Evolutionary conservation across 345 rosid species (phyloP).

Genomic region (Eutrema japonicum): DNA sequence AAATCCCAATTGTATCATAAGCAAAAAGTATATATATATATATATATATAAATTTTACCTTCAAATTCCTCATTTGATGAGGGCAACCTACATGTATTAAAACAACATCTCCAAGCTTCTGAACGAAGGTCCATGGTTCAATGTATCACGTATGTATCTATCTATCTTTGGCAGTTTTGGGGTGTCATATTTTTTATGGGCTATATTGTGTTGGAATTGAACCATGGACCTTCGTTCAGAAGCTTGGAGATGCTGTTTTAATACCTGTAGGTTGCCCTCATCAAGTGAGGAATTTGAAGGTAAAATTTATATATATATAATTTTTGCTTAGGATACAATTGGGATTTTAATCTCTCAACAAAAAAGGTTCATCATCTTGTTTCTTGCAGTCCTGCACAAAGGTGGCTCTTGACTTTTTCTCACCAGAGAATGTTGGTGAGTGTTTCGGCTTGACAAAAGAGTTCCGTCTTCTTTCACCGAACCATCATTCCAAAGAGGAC

Average conservation of each 20-base stretch:
- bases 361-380: neutral
- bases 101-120: no score
- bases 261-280: slow-evolving; percentile 48
- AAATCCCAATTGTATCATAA: no score
- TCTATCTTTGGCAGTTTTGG: neutral
- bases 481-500: slow-evolving; percentile 63
- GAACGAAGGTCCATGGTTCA: no score
- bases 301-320: neutral
- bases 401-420: slow-evolving; percentile 69
- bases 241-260: slow-evolving; percentile 45
- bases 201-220: slow-evolving; percentile 38
- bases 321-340: slow-evolving; percentile 1
- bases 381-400: slow-evolving; percentile 64
- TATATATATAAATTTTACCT: no score
- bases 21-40: no score
- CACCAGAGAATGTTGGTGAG: slow-evolving; percentile 63
- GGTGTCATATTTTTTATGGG: neutral
- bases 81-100: no score
- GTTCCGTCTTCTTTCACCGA: slow-evolving; percentile 60
- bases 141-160: no score
- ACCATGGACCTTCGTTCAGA: slow-evolving; percentile 47
- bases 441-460: slow-evolving; percentile 63
- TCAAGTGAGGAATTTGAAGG: slow-evolving; percentile 49
- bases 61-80: no score
- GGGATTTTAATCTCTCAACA: neutral